Conservation (phyloP, 1,284 basidiomycete genomes). For the Fomitiporia mediterranea region DNA sequence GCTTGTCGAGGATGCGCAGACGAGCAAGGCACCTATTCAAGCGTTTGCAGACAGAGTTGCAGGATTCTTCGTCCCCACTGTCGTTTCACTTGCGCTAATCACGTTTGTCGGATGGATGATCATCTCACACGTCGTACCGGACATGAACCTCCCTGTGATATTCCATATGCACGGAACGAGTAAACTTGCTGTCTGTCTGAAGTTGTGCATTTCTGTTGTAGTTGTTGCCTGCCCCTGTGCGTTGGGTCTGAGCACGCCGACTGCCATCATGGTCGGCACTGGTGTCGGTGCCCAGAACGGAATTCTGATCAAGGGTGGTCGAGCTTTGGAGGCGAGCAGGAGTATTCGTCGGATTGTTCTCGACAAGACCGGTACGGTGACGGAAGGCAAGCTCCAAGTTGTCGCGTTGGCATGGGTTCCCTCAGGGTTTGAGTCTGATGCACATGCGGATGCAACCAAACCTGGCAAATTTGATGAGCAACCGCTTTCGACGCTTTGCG, state of each 20-base stretch:
- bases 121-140: slow-evolving; percentile 60
- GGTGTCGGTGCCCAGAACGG: slow-evolving; percentile 97
- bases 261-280: slow-evolving; percentile 99
- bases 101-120: slow-evolving; percentile 89
- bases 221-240: slow-evolving; percentile 99
- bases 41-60: slow-evolving; percentile 94
- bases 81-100: slow-evolving; percentile 76
- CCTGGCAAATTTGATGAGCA: slow-evolving; percentile 30
- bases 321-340: slow-evolving; percentile 89
- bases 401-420: slow-evolving; percentile 75
- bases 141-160: slow-evolving; percentile 69
- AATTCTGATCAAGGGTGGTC: slow-evolving; percentile 96
- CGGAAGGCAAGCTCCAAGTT: slow-evolving; percentile 79
- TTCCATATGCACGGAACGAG: slow-evolving; percentile 82
- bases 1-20: slow-evolving; percentile 97
- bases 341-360: slow-evolving; percentile 79
- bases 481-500: slow-evolving; percentile 46
- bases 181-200: slow-evolving; percentile 89
- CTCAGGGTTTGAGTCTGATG: slow-evolving; percentile 37
- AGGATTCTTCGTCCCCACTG: slow-evolving; percentile 92
- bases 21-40: slow-evolving; percentile 96
- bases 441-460: slow-evolving; percentile 27
- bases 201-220: slow-evolving; percentile 96
- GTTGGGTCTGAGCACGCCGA: slow-evolving; percentile 93
- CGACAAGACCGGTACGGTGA: slow-evolving; percentile 98